Evolutionary conservation across 176 grass and related monocot genomes (phyloP), one percentile per base, ranked within the genome.

Genomic region (Elymus sibiricus): DNA sequence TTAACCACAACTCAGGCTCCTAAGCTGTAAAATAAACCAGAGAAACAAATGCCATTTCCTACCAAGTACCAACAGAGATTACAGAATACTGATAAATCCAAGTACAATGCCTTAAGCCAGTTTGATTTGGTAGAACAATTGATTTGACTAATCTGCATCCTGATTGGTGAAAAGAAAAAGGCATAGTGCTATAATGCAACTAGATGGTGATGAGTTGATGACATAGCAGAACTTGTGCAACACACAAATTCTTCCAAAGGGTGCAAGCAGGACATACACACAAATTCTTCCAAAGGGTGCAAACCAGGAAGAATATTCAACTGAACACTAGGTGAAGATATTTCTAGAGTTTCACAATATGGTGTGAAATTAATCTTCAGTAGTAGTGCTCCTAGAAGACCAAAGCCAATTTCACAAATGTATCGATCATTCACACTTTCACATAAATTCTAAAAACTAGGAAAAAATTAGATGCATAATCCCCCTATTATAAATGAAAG

Each of bases 41-140:
- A 73, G 15, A 60, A 68, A 74, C 38, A 63, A 51, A 78, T 34
- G 16, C 3, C 51, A 61, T 29, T 49, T 19, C 3, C 38, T 71
- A 79, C 8, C 32, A 67, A 56, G 0, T 72, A 80, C 12, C 32
- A 75, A 73, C 1, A 53, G n/a, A 79, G 70, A 63, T 60, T 47
- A 29, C 31, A 53, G 77, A 63, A 46, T 47, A 29, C 9, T 31
- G 61, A 79, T 29, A 79, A 29, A 74, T 80, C 35, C 31, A 74
- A 43, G 34, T 35, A 12, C 10, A 34, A 64, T 44, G 29, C 29
- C 27, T 7, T n/a, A 58, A 78, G 15, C 14, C 39, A 70, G 1
- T 83, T 62, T 78, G 21, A 38, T 70, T 82, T 71, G 38, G 70
- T 4, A 28, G 28, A 84, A 55, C n/a, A 84, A 39, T 5, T 87